phyloP scores from a whole-genome alignment of 2,329 filamentous ascomycete species.

The Aspergillus novoparasiticus region DNA sequence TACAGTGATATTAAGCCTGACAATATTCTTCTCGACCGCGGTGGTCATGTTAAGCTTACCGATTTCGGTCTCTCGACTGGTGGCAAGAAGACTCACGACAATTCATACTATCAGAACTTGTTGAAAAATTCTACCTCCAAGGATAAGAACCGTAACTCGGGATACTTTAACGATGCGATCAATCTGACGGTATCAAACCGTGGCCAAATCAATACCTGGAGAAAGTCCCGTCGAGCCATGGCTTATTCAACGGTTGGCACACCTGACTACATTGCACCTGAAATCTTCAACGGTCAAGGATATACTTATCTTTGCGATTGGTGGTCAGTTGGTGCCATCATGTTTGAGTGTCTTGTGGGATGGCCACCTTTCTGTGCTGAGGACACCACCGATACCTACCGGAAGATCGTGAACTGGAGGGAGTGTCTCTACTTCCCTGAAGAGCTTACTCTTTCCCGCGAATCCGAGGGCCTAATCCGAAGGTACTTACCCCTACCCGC shows the following conservation, averaged over 20 bases:
- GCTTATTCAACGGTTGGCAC: conserved; percentile 98
- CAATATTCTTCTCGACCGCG: conserved; percentile 93
- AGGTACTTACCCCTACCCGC: conserved; percentile 60
- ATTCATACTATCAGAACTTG: conserved; percentile 96
- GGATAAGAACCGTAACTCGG: conserved; percentile 82
- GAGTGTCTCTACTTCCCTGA: conserved; percentile 95
- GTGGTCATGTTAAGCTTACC: conserved; percentile 96
- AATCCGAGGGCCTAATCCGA: conserved; percentile 90
- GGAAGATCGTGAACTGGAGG: conserved; percentile 98
- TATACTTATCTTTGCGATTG: conserved; percentile 98
- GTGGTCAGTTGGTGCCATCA: conserved; percentile 98
- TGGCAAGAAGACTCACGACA: conserved; percentile 96
- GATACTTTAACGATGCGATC: conserved; percentile 90
- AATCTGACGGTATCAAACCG: conserved; percentile 97
- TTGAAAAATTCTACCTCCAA: conserved; percentile 75
- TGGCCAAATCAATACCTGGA: conserved; percentile 97
- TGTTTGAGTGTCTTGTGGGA: conserved; percentile 98
- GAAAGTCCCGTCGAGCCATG: conserved; percentile 91
- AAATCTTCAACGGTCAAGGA: conserved; percentile 95
- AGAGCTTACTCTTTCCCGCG: conserved; percentile 82
- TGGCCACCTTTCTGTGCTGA: conserved; percentile 99
- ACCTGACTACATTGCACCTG: conserved; percentile 96
- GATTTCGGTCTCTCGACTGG: conserved; percentile 98
- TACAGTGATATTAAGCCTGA: conserved; percentile 96
- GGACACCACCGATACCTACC: conserved; percentile 95